phyloP scores from a whole-genome alignment of 768 basidiomycete species.

The Serendipita indica region DNA sequence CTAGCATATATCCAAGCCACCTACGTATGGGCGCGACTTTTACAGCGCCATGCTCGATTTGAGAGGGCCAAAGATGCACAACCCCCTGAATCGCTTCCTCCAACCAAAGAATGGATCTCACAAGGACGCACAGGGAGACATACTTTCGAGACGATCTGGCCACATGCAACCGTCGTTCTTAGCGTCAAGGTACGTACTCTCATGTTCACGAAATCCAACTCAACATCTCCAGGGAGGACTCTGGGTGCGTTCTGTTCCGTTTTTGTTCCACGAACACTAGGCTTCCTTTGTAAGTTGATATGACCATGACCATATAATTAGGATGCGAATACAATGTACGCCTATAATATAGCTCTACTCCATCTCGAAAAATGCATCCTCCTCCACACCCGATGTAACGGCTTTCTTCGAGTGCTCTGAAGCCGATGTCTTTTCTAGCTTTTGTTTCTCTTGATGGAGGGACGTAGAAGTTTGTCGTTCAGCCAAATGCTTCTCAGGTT shows the following conservation, averaged over 20 bases:
- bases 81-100: slow-evolving; percentile 47
- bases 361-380: slow-evolving; percentile 5
- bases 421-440: not conserved
- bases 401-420: not conserved
- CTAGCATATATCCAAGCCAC: slow-evolving; percentile 65
- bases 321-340: too few relatives aligned
- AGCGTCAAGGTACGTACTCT: slow-evolving; percentile 42
- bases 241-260: slow-evolving; percentile 13
- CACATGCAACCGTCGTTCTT: slow-evolving; percentile 46
- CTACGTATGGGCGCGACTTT: slow-evolving; percentile 51
- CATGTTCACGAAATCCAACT: not conserved
- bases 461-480: too few relatives aligned
- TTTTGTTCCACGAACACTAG: too few relatives aligned
- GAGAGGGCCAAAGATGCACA: slow-evolving; percentile 46
- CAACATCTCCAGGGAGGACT: slow-evolving; percentile 13
- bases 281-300: too few relatives aligned
- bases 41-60: slow-evolving; percentile 50
- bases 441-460: too few relatives aligned
- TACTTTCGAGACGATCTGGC: slow-evolving; percentile 43
- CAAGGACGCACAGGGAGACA: slow-evolving; percentile 30
- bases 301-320: too few relatives aligned
- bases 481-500: slow-evolving; percentile 45
- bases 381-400: not conserved
- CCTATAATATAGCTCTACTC: not conserved
- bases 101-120: slow-evolving; percentile 26